Evolutionary conservation across 306 rosid species (phyloP), one percentile per base, ranked within the genome.

Genomic region (Quercus mongolica): DNA sequence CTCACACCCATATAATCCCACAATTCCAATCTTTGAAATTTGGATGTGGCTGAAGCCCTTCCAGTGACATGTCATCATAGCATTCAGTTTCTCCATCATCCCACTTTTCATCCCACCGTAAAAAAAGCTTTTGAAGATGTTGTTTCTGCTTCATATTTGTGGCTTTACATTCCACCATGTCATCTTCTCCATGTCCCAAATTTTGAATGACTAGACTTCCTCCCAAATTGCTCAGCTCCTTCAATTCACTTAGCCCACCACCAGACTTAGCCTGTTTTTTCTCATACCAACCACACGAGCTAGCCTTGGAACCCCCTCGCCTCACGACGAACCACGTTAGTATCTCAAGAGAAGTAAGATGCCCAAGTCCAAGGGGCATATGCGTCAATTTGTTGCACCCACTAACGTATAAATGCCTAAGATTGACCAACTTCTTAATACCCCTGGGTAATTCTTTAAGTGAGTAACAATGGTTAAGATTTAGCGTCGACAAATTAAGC

Each of bases 381-480:
- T 19, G 46, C 9, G 13, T 67, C 21, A 78, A 74, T 18, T 1
- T 1, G 0, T 4, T 0, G 2, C 86, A 82, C 4, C 30, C 54
- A 1, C 33, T n/a, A 0, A 46, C 5, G 44, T 73, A 23, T 15
- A 82, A 41, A 56, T 72, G 30, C 67, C 78, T 77, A 65, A 28
- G 41, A 6, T 35, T 35, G 41, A 35, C 9, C 41, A 35, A 6
- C 0, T 35, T 5, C 2, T 35, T 1, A 6, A 35, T 0, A 9
- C 0, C 8, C 2, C 9, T 0, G 0, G 8, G 41, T 35, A 35
- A 35, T 0, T 51, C 18, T 25, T 18, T 77, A 19, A 77, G 56
- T 56, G n/a, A 35, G 0, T 0, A 0, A 35, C 41, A 35, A 5
- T 0, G 0, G 0, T 0, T 1, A 1, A 33, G 38, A 5, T 35